Percentiles rank a stretch among this genome's conserved stretches.
These are phyloP conservation scores for Neurospora cerealis DNA, from an alignment of 495 filamentous ascomycete genomes.

Conservation along the genomic window DNA sequence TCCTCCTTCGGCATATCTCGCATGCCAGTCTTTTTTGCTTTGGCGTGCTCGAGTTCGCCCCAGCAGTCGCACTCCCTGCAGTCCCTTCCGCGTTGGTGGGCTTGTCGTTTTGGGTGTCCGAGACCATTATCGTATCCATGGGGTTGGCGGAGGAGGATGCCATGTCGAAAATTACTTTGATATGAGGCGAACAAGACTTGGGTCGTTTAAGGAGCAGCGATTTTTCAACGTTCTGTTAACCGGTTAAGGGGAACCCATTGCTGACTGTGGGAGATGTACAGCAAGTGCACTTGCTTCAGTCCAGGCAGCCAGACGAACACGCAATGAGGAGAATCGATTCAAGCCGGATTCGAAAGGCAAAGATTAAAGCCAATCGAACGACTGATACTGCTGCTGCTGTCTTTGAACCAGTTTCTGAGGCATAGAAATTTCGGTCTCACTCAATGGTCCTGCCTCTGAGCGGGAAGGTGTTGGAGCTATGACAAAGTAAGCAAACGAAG, in stretches of 20 bases:
- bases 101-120: constrained; percentile 24
- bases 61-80: constrained; percentile 23
- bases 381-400: neutral
- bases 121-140: constrained; percentile 25
- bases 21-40: constrained; percentile 95
- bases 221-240: neutral
- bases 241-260: neutral
- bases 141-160: constrained; percentile 30
- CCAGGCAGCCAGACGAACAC: neutral
- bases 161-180: constrained; percentile 17
- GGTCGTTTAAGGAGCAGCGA: neutral
- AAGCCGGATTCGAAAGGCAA: neutral
- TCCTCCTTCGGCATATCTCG: constrained; percentile 87
- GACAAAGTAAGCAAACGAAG: neutral
- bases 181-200: neutral
- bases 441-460: neutral
- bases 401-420: neutral
- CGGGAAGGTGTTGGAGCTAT: neutral
- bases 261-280: neutral
- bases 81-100: constrained; percentile 18
- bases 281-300: neutral
- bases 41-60: constrained; percentile 54
- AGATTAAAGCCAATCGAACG: neutral
- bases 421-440: neutral
- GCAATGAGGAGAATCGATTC: neutral